A percentile compares a stretch with the other conserved stretches of the same genome.
These are phyloP conservation scores for Penicillium bialowiezense DNA, from an alignment of 495 filamentous ascomycete genomes.

Conservation along the genomic window DNA sequence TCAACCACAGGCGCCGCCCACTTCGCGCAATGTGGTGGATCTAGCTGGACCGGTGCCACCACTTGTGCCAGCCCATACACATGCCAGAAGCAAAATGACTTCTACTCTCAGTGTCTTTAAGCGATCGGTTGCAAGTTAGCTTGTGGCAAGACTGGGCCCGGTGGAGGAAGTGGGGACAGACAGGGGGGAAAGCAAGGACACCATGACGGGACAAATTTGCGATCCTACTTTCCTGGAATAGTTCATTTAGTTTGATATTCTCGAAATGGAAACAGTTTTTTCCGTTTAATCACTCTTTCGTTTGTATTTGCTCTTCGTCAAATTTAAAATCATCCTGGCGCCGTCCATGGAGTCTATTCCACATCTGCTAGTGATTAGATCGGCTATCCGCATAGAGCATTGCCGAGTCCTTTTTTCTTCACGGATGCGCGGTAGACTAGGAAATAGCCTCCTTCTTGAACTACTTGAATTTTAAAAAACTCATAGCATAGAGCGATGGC, in stretches of 20 bases:
- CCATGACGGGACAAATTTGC: background rate
- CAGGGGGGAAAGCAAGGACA: background rate
- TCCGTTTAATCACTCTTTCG: too few relatives aligned
- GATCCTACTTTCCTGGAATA: background rate
- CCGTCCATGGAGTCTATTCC: too few relatives aligned
- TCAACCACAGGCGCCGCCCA: constrained; percentile 25
- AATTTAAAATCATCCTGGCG: too few relatives aligned
- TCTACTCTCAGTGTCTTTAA: constrained; percentile 47
- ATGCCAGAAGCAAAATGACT: constrained; percentile 38
- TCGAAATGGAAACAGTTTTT: background rate
- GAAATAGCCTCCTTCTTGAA: too few relatives aligned
- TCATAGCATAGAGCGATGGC: too few relatives aligned
- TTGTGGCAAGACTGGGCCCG: background rate
- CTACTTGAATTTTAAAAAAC: too few relatives aligned
- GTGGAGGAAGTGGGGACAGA: background rate
- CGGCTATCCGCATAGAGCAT: too few relatives aligned
- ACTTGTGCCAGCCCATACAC: constrained; percentile 40
- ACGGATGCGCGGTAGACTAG: too few relatives aligned
- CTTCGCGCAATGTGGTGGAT: constrained; percentile 51
- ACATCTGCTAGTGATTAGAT: too few relatives aligned
- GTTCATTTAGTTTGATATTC: background rate
- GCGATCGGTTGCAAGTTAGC: background rate
- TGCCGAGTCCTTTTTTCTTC: too few relatives aligned
- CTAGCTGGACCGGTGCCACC: constrained; percentile 45
- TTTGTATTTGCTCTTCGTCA: too few relatives aligned